Evolutionary conservation across 345 rosid genomes (phyloP), one percentile per base, ranked within the genome.

Genomic region (Salix brachista): DNA sequence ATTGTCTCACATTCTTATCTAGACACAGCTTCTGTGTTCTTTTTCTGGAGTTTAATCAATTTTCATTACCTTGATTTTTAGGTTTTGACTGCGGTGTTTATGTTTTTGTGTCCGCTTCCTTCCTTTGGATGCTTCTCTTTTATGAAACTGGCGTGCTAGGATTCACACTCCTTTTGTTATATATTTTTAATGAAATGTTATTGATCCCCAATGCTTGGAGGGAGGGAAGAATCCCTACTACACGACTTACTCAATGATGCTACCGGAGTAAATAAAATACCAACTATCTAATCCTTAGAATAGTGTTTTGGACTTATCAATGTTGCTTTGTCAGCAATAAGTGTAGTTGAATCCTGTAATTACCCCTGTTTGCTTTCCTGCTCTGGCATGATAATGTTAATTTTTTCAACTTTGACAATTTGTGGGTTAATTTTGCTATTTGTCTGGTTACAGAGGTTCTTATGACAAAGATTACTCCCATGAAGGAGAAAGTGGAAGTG

Each of bases 361-460:
- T 67, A 7, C 28, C 44, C 42, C 13, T 18, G 69, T 30, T 66
- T 28, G 25, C 41, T 41, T 13, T 25, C 44, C 37, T 54, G 65
- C 10, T 54, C 25, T 42, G 50, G 52, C 54, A 58, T 48, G 56
- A 37, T 36, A 14, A 26, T 19, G 21, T 58, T 19, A 17, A 5
- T 54, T 42, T 11, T 18, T 13, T 46, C 48, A 12, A 28, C 42
- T 9, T 41, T 32, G 26, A 13, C 39, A 19, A 50, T 23, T 42
- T 65, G 34, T 14, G 36, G 14, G 30, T 37, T 30, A 13, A 52
- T 37, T 56, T 54, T 36, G 50, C 46, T 21, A 11, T 46, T 72
- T 78, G 6, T 74, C 18, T 77, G n/a, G 41, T 26, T 76, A 28
- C 90, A 90, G 97, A 92, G 92, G 87, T 92, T 74, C 92, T 92